phyloP scores from a whole-genome alignment of 495 filamentous ascomycete species.

The Hyaloscypha hepaticicola region DNA sequence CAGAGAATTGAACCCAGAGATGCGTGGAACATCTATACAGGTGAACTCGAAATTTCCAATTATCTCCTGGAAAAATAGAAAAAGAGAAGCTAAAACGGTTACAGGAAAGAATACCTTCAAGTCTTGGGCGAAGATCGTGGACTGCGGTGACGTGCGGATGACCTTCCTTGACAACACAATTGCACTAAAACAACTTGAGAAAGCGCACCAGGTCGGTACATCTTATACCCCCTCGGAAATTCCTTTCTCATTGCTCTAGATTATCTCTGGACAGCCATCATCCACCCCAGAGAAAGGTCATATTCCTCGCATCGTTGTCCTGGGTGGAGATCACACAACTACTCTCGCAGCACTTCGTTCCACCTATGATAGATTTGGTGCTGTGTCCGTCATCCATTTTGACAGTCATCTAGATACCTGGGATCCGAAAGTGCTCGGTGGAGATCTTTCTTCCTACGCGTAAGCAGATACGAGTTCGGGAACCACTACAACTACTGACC shows the following conservation, averaged over 20 bases:
- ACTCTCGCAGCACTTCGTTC: background rate
- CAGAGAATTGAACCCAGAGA: background rate
- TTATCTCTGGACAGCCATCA: background rate
- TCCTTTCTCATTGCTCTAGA: background rate
- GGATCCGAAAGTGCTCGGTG: background rate
- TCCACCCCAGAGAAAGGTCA: background rate
- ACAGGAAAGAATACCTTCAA: background rate
- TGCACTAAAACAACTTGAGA: background rate
- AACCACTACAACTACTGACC: background rate
- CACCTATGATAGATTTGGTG: background rate
- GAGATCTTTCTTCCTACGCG: slow-evolving; percentile 29
- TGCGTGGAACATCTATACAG: background rate
- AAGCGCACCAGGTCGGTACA: background rate
- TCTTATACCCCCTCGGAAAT: background rate
- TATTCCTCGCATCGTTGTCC: background rate
- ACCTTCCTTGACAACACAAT: background rate
- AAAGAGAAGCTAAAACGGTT: background rate
- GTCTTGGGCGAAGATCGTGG: background rate
- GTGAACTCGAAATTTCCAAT: background rate
- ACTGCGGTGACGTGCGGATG: background rate
- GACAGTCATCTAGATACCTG: background rate
- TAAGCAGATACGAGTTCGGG: slow-evolving; percentile 23
- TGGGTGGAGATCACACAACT: background rate
- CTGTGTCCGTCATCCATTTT: background rate
- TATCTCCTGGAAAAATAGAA: background rate